These are phyloP conservation scores for Magnaporthiopsis incrustans DNA, from an alignment of 2,329 filamentous ascomycete genomes.

Conservation along the genomic window DNA sequence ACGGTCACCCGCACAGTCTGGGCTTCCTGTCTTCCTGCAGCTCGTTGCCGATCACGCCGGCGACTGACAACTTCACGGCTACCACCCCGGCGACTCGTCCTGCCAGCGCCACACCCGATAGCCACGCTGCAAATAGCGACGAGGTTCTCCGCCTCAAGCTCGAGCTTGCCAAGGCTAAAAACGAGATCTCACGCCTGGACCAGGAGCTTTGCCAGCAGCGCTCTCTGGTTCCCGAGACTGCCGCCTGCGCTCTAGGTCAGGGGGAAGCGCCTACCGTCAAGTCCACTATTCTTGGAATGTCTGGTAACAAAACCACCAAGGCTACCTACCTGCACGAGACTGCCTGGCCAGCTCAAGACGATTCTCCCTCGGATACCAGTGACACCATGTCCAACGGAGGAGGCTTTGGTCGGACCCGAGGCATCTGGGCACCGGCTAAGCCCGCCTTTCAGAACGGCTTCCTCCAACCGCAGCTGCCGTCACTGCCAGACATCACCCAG, in stretches of 20 bases:
- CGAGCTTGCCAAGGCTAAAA: conserved; percentile 63
- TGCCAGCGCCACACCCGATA: conserved; percentile 41
- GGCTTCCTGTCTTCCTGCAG: conserved; percentile 46
- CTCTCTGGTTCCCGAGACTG: neutral
- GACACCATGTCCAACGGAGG: conserved; percentile 43
- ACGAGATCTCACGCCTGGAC: conserved; percentile 62
- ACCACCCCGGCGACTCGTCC: conserved; percentile 43
- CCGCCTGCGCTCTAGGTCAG: neutral
- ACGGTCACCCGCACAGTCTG: conserved; percentile 24
- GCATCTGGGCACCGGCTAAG: conserved; percentile 48
- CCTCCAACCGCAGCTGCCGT: conserved; percentile 17
- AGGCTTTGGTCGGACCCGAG: conserved; percentile 44
- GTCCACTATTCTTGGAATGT: neutral
- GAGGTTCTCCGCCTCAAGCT: conserved; percentile 62
- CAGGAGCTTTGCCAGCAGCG: conserved; percentile 47
- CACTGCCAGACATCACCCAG: conserved; percentile 27
- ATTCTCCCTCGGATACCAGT: conserved; percentile 47
- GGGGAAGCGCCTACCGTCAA: neutral
- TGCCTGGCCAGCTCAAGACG: conserved; percentile 46
- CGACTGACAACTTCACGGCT: conserved; percentile 43
- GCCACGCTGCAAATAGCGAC: conserved; percentile 33
- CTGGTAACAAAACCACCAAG: conserved; percentile 22
- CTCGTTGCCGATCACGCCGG: conserved; percentile 56
- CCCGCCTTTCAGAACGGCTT: conserved; percentile 24
- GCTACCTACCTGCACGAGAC: conserved; percentile 32